Conservation (phyloP, 116 monocot genomes). For the Dioscorea cayenensis region DNA sequence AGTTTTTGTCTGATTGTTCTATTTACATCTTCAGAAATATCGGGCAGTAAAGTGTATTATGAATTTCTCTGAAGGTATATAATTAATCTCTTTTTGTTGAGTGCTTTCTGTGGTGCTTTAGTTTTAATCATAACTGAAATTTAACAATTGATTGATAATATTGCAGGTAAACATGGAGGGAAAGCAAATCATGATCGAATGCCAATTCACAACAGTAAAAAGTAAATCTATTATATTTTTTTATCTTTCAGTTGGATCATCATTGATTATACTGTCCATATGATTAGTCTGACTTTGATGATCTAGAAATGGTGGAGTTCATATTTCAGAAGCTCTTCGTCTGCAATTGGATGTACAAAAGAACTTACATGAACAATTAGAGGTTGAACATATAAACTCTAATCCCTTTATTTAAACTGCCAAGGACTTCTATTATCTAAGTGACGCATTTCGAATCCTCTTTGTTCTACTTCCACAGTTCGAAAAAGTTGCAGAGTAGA, state of each 20-base stretch:
- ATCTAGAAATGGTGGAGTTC: not conserved
- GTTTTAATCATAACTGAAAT: not conserved
- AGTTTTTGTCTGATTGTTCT: not conserved
- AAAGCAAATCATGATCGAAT: not conserved
- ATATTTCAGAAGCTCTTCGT: not conserved
- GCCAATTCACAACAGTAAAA: not conserved
- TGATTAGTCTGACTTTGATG: too few species aligned
- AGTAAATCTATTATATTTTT: not conserved
- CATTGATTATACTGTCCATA: too few species aligned
- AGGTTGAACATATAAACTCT: not conserved
- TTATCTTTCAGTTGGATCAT: not conserved
- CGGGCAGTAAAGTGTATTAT: constrained; percentile 2
- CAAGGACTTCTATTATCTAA: too few species aligned
- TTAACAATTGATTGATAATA: not conserved
- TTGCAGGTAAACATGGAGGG: not conserved
- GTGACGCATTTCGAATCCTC: too few species aligned
- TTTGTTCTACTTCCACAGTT: not conserved
- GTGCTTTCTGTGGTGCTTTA: not conserved
- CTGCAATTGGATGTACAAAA: constrained; percentile 2
- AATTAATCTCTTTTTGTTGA: not conserved
- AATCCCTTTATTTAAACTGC: too few species aligned
- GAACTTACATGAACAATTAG: constrained; percentile 2
- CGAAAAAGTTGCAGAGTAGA: not conserved
- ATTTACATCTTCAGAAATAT: constrained; percentile 19
- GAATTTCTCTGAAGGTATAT: constrained; percentile 17